These are phyloP conservation scores for Trichoderma endophyticum DNA, from an alignment of 2,329 filamentous ascomycete genomes.

Conservation along the genomic window DNA sequence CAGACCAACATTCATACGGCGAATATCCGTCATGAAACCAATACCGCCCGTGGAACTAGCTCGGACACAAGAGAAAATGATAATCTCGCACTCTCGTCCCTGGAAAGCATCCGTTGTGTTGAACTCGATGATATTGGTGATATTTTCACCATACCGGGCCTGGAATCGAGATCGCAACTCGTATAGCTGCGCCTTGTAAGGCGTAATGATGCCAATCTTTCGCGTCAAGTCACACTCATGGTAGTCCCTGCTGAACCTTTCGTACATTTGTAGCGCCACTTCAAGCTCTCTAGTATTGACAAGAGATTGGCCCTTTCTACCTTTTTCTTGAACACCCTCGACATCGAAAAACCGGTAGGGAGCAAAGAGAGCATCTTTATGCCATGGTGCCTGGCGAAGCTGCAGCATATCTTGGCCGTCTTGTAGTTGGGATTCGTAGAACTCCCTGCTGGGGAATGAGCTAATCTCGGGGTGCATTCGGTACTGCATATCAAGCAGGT, in stretches of 20 bases:
- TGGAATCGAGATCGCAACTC: conserved; percentile 75
- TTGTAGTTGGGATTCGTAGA: conserved; percentile 84
- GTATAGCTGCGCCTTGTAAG: conserved; percentile 89
- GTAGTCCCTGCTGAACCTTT: conserved; percentile 73
- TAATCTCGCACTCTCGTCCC: conserved; percentile 93
- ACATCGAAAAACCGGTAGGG: conserved; percentile 98
- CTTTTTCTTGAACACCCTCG: conserved; percentile 77
- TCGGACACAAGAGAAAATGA: conserved; percentile 98
- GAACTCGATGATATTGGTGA: conserved; percentile 84
- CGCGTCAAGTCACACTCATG: conserved; percentile 65
- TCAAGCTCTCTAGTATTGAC: conserved; percentile 85
- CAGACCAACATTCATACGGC: conserved; percentile 98
- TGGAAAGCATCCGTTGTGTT: conserved; percentile 99
- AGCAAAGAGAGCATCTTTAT: conserved; percentile 73
- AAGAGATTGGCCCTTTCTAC: conserved; percentile 81
- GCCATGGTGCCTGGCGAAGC: conserved; percentile 79
- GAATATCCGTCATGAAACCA: conserved; percentile 96
- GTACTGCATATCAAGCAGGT: conserved; percentile 95
- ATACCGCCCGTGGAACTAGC: conserved; percentile 91
- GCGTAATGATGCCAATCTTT: conserved; percentile 95
- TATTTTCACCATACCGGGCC: conserved; percentile 66
- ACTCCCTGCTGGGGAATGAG: conserved; percentile 80
- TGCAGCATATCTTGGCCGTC: conserved; percentile 81
- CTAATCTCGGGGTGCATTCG: conserved; percentile 99
- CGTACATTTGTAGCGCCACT: conserved; percentile 80